Percentiles rank a stretch among this genome's conserved stretches.
phyloP scores from a whole-genome alignment of 129 eudicot species.

The Lactuca saligna region DNA sequence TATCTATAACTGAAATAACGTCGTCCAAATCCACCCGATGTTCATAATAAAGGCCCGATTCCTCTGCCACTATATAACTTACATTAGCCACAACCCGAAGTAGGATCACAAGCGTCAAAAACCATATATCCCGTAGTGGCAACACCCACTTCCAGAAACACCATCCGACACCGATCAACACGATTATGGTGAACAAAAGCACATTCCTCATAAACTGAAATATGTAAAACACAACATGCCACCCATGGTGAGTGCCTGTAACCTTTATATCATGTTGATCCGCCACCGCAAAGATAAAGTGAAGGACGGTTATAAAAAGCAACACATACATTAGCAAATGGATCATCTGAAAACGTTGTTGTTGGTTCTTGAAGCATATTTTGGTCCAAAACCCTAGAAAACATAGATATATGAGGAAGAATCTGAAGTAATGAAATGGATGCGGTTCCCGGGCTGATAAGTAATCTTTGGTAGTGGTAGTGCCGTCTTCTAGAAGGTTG shows the following conservation, averaged over 20 bases:
- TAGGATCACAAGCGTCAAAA: conserved; percentile 92
- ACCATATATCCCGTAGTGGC: conserved; percentile 88
- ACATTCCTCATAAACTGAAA: conserved; percentile 84
- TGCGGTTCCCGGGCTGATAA: conserved; percentile 74
- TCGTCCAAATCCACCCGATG: conserved; percentile 96
- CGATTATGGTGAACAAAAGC: conserved; percentile 80
- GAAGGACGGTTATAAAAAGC: conserved; percentile 66
- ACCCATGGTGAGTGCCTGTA: conserved; percentile 92
- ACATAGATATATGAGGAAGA: conserved; percentile 48
- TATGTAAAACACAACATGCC: conserved; percentile 90
- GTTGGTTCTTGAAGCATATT: conserved; percentile 31
- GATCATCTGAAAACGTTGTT: conserved; percentile 65
- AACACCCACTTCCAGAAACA: conserved; percentile 82
- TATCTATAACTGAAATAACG: conserved; percentile 84
- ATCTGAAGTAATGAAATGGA: conserved; percentile 50
- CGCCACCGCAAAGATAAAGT: conserved; percentile 88
- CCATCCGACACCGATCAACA: conserved; percentile 94
- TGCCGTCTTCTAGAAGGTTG: conserved; percentile 49
- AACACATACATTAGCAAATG: conserved; percentile 73
- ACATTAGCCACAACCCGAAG: conserved; percentile 84
- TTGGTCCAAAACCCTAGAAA: conserved; percentile 64
- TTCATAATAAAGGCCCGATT: conserved; percentile 87
- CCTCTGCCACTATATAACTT: conserved; percentile 79
- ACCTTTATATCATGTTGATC: conserved; percentile 84
- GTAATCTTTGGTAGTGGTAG: conserved; percentile 49